A percentile compares a stretch with the other conserved stretches of the same genome.
These are phyloP conservation scores for Tillandsia fasciculata DNA, from an alignment of 176 grass and related monocot genomes.

Conservation along the genomic window DNA sequence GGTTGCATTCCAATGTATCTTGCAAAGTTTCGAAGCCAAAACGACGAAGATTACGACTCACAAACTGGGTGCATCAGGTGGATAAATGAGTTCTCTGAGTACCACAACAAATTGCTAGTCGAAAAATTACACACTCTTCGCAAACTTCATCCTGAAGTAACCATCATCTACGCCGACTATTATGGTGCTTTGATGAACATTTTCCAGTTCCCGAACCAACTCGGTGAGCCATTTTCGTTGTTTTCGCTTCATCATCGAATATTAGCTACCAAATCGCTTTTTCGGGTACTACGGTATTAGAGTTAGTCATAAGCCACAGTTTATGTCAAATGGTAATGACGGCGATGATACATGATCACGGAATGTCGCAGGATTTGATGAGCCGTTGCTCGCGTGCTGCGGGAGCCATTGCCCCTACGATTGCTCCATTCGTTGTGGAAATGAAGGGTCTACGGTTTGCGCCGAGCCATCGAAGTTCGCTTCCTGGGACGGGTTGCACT, in stretches of 20 bases:
- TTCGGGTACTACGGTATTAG: neutral
- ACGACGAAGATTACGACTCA: conserved; percentile 31
- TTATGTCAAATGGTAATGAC: neutral
- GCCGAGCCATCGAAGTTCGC: conserved; percentile 22
- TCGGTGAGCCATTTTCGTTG: conserved; percentile 8
- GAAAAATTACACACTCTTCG: conserved; percentile 14
- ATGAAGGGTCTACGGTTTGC: conserved; percentile 18
- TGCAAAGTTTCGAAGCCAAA: conserved; percentile 8
- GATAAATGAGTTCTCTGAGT: conserved; percentile 36
- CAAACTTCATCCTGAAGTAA: conserved; percentile 8
- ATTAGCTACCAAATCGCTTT: neutral
- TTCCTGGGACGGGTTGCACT: conserved; percentile 39
- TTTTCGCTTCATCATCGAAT: neutral
- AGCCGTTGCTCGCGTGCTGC: conserved; percentile 30
- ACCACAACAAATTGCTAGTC: conserved; percentile 44
- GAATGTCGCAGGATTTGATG: conserved; percentile 20
- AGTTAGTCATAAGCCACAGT: neutral
- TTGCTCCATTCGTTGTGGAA: conserved; percentile 15
- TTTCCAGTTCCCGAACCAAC: conserved; percentile 21
- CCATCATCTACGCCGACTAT: conserved; percentile 49
- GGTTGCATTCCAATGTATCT: conserved; percentile 47
- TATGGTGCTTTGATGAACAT: conserved; percentile 29
- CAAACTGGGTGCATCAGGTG: conserved; percentile 38
- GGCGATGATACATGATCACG: neutral
- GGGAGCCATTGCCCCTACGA: conserved; percentile 25